phyloP scores from a whole-genome alignment of 2,329 filamentous ascomycete genomes.

The Trichoderma polysporum region DNA sequence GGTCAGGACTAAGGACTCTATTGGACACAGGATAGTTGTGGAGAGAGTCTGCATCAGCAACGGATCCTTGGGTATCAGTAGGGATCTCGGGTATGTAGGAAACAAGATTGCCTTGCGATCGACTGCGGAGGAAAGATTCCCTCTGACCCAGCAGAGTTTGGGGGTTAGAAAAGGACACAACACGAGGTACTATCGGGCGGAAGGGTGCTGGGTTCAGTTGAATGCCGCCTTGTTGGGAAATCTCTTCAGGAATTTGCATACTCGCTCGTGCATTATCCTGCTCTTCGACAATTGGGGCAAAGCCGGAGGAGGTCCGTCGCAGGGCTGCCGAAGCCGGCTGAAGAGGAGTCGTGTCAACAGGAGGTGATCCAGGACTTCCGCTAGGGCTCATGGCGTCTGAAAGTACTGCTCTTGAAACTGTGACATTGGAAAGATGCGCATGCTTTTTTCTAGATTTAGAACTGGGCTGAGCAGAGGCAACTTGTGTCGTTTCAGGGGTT shows the following conservation, averaged over 20 bases:
- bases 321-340: constrained; percentile 27
- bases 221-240: neutral
- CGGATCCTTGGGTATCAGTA: constrained; percentile 28
- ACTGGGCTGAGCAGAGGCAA: constrained; percentile 22
- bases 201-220: constrained; percentile 29
- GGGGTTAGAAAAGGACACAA: constrained; percentile 52
- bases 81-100: constrained; percentile 30
- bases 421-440: neutral
- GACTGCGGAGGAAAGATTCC: constrained; percentile 54
- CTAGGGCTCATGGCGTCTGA: constrained; percentile 10
- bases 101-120: constrained; percentile 45
- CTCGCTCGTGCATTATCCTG: constrained; percentile 23
- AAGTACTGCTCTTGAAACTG: neutral
- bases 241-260: constrained; percentile 26
- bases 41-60: constrained; percentile 45
- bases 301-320: constrained; percentile 32
- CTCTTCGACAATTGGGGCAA: constrained; percentile 49
- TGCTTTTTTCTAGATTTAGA: constrained; percentile 19
- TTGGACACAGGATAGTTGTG: constrained; percentile 38
- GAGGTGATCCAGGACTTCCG: constrained; percentile 27
- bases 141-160: constrained; percentile 58
- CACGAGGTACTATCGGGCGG: constrained; percentile 41
- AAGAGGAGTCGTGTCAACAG: constrained; percentile 22
- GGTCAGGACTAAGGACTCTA: constrained; percentile 41
- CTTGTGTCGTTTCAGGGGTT: constrained; percentile 31